Conservation (phyloP, 176 grass and related monocot genomes). For the Zizania latifolia region DNA sequence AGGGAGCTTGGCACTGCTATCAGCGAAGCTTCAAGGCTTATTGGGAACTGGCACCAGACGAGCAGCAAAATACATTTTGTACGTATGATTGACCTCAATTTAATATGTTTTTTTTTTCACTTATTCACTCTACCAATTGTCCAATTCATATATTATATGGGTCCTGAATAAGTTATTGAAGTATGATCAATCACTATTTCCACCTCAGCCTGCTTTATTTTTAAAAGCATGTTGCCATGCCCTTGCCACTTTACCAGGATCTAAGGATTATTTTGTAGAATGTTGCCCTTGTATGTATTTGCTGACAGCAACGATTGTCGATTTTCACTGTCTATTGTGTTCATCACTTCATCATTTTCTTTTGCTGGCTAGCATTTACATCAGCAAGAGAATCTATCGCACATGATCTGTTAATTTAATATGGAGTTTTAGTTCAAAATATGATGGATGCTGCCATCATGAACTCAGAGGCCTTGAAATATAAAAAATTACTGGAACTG, state of each 20-base stretch:
- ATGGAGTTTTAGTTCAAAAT: background rate
- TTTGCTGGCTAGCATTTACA: background rate
- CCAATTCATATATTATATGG: constrained; percentile 15
- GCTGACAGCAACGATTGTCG: too few relatives aligned
- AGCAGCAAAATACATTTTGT: constrained; percentile 92
- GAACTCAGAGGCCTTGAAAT: background rate
- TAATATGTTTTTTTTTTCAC: background rate
- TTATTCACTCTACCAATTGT: background rate
- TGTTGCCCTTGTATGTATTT: background rate
- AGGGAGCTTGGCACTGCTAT: constrained; percentile 55
- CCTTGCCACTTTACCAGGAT: background rate
- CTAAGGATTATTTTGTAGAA: background rate
- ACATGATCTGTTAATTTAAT: background rate
- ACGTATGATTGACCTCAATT: constrained; percentile 28
- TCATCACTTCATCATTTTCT: background rate
- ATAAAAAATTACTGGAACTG: background rate
- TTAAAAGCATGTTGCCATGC: background rate
- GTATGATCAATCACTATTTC: background rate
- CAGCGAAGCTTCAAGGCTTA: constrained; percentile 45
- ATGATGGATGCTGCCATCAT: background rate
- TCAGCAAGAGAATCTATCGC: background rate
- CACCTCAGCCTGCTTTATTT: background rate
- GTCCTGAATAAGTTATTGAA: background rate
- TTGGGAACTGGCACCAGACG: constrained; percentile 78
- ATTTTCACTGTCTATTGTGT: background rate